Evolutionary conservation across 768 basidiomycete genomes (phyloP), one percentile per base, ranked within the genome.

Genomic region (Collybiopsis confluens): DNA sequence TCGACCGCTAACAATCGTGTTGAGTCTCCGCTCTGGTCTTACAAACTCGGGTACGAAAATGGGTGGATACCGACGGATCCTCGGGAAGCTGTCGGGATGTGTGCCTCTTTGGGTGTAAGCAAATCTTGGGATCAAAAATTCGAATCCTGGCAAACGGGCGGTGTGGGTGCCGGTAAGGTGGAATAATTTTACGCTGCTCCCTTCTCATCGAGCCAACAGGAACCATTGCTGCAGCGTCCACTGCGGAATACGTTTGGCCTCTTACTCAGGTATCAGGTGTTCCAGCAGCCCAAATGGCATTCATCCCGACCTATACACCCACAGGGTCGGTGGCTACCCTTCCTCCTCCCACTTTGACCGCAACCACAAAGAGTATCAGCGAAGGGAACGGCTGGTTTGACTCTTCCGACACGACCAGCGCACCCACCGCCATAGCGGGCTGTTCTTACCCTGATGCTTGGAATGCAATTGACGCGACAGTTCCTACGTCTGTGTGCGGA

Each of bases 1-100:
- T 82, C 82, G 2, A 72, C 77, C 33, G 64, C 71, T 24, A 77
- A 76, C 44, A 79, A 79, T 37, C 73, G 60, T 3, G 74, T 81
- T 4, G 68, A 77, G 56, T 64, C 78, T 7, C 83, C 85, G 0
- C 69, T 83, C 58, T 90, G 88, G 88, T 83, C 82, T 18, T 89
- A 88, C 70, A 69, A 81, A 61, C 80, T 86, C 54, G 88, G 86
- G 1, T 71, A 87, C 47, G 68, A 80, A 59, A 65, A 78, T 35
- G 88, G 86, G 24, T 88, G 82, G 79, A 77, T 87, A 33, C 86
- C 88, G 18, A 65, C 64, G 1, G 83, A 90, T 64, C 88, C 88
- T 13, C 73, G 87, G 46, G 65, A 60, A 15, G 75, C 80, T 3
- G 41, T 69, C 4, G 88, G 88, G 21, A 72, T 72, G 41, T 89